Percentiles rank a stretch among this genome's conserved stretches.
Evolutionary conservation across 306 rosid genomes (phyloP).

Genomic region (Vigna angularis): DNA sequence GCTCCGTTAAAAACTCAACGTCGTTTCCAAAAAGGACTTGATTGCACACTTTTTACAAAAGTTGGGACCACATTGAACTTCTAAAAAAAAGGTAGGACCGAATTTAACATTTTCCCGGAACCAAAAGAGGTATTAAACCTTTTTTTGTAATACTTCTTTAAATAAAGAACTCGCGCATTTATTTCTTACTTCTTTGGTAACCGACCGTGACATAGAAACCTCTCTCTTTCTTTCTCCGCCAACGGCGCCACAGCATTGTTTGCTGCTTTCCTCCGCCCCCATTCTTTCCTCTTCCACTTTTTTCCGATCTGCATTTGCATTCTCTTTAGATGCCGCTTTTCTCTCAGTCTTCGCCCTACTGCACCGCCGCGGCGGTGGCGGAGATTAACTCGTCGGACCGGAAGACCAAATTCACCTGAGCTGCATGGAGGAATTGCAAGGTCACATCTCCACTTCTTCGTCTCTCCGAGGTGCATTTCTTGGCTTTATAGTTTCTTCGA

Average conservation of each 20-base stretch:
- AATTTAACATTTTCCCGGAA: too few relatives aligned
- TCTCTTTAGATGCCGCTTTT: constrained; percentile 47
- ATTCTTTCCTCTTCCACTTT: background rate
- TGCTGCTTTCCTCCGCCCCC: constrained; percentile 51
- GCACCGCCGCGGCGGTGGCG: constrained; percentile 38
- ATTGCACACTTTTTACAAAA: too few relatives aligned
- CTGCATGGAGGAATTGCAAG: constrained; percentile 36
- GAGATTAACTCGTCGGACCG: constrained; percentile 30
- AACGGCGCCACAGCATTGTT: constrained; percentile 43
- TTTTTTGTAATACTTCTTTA: too few relatives aligned
- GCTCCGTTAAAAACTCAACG: too few relatives aligned
- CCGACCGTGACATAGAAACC: background rate
- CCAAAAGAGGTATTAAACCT: too few relatives aligned
- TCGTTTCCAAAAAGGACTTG: too few relatives aligned
- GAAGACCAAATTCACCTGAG: constrained; percentile 23
- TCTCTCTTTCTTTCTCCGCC: constrained; percentile 46
- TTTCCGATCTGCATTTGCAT: constrained; percentile 35
- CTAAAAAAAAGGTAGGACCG: too few relatives aligned
- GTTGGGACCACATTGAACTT: too few relatives aligned
- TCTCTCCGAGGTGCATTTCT: constrained; percentile 50
- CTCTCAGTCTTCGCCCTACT: constrained; percentile 58
- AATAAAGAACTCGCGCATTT: too few relatives aligned
- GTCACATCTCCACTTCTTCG: constrained; percentile 44
- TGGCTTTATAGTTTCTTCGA: constrained; percentile 18
- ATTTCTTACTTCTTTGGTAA: background rate